These are phyloP conservation scores for Mallotus repandus DNA, from an alignment of 441 rosid species.

Conservation along the genomic window DNA sequence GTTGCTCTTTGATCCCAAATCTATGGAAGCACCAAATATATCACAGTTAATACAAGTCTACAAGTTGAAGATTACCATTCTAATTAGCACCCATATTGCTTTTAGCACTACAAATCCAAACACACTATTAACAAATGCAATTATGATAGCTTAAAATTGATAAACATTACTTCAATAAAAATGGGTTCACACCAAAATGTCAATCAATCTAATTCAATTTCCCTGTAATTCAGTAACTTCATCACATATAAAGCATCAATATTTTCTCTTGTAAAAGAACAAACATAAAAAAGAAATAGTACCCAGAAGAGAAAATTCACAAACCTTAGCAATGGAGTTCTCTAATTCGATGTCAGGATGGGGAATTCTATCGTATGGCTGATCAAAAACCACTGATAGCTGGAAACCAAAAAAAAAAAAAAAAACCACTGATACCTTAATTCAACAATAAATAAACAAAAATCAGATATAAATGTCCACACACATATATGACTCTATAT, in stretches of 20 bases:
- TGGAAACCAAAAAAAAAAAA: no score
- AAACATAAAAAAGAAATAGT: background rate
- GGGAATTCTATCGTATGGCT: conserved; percentile 27
- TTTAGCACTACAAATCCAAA: no score
- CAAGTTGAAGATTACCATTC: background rate
- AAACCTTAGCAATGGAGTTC: conserved; percentile 29
- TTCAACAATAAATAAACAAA: background rate
- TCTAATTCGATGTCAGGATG: conserved; percentile 31
- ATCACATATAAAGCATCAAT: no score
- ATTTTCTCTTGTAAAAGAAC: background rate
- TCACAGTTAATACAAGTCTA: background rate
- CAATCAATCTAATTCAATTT: background rate
- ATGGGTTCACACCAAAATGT: no score
- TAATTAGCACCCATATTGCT: no score
- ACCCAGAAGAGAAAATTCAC: background rate
- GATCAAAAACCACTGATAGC: conserved; percentile 29
- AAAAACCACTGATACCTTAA: no score
- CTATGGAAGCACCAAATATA: conserved; percentile 28
- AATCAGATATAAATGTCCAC: background rate
- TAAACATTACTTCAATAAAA: no score
- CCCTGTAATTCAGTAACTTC: background rate
- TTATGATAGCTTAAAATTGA: no score
- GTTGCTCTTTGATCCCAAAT: conserved; percentile 71
- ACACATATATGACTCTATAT: no score
- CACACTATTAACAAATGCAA: no score